Evolutionary conservation across 257 asterid genomes (phyloP).

Genomic region (Solanum lignicaule): DNA sequence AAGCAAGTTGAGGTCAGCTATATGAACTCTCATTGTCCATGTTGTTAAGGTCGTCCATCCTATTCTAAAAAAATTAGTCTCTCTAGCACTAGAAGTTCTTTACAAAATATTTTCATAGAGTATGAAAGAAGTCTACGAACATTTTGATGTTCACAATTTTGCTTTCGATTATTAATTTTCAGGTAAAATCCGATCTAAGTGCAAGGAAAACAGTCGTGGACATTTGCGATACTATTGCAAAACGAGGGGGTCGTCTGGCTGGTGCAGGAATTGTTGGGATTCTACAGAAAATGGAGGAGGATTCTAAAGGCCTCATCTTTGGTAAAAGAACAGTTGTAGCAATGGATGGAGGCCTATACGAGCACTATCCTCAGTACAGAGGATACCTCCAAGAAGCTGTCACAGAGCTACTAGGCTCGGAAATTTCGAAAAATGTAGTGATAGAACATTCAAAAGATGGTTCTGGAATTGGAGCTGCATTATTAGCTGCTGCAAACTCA

Average conservation of each 20-base stretch:
- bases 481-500: constrained; percentile 78
- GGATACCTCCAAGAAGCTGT: constrained; percentile 53
- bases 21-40: not conserved
- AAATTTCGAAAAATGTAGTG: constrained; percentile 35
- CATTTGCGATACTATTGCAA: constrained; percentile 50
- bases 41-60: not conserved
- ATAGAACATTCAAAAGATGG: constrained; percentile 78
- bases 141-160: not conserved
- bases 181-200: constrained; percentile 29
- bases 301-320: constrained; percentile 37
- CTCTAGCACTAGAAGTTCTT: not conserved
- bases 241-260: constrained; percentile 69
- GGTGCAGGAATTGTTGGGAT: constrained; percentile 84
- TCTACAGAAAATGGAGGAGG: constrained; percentile 63
- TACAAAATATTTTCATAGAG: not conserved
- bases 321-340: constrained; percentile 80
- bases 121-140: not conserved
- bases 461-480: constrained; percentile 77
- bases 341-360: constrained; percentile 80
- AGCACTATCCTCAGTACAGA: constrained; percentile 62
- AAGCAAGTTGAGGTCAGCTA: not conserved
- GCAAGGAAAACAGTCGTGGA: constrained; percentile 40
- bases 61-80: not conserved
- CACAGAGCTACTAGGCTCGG: constrained; percentile 47
- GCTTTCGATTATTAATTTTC: not conserved